Conservation (phyloP, 169 alveolate species). For the Plasmodium fragile region DNA sequence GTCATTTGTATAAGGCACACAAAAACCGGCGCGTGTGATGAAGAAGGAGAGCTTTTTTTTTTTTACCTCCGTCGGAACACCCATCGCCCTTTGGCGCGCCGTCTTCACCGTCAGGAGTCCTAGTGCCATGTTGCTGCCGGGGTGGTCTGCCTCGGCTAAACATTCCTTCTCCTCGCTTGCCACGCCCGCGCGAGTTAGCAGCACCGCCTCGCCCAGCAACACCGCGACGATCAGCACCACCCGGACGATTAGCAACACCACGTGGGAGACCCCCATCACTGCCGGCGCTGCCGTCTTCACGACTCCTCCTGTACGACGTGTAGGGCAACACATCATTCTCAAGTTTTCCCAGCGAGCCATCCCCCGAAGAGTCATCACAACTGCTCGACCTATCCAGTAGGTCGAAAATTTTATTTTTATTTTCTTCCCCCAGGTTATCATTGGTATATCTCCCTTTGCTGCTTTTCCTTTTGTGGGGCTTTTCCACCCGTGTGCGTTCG, state of each 20-base stretch:
- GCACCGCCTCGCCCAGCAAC: background rate
- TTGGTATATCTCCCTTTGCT: constrained; percentile 29
- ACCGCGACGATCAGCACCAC: background rate
- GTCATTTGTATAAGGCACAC: background rate
- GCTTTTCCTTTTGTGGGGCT: constrained; percentile 25
- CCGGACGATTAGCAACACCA: background rate
- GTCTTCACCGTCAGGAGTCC: background rate
- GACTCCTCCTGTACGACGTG: constrained; percentile 27
- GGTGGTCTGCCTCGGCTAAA: background rate
- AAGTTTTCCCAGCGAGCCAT: background rate
- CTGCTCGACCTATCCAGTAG: constrained; percentile 1
- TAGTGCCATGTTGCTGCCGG: background rate
- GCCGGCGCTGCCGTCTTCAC: background rate
- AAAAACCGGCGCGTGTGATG: background rate
- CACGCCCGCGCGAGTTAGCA: background rate
- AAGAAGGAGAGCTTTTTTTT: background rate
- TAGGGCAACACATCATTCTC: constrained; percentile 7
- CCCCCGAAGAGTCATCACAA: background rate
- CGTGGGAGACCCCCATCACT: background rate
- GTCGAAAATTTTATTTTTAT: constrained; percentile 25
- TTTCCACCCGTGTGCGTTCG: constrained; percentile 9
- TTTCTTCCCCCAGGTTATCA: constrained; percentile 13
- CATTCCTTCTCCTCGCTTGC: background rate
- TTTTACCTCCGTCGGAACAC: background rate
- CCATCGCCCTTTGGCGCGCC: background rate